Evolutionary conservation across 2,329 filamentous ascomycete species (phyloP).

Genomic region (Coleophoma eucalyptorum): DNA sequence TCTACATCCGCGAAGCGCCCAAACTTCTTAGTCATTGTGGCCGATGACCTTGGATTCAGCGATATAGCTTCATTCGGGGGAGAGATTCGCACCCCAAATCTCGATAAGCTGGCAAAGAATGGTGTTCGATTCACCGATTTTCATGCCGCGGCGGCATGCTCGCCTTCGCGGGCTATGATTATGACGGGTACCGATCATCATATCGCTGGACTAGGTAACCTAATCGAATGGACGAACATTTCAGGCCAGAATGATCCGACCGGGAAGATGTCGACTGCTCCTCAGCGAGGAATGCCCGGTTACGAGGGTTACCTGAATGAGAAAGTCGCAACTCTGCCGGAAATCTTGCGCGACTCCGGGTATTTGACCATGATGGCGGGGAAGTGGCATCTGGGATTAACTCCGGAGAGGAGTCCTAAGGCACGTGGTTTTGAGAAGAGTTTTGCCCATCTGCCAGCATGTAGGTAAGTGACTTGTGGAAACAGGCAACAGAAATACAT

Average conservation of each 20-base stretch:
- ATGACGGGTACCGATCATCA: slow-evolving; percentile 54
- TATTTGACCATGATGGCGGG: slow-evolving; percentile 51
- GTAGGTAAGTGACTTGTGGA: slow-evolving; percentile 13
- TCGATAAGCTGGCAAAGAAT: slow-evolving; percentile 45
- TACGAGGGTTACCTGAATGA: slow-evolving; percentile 54
- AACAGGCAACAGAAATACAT: neutral
- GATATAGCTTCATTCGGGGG: slow-evolving; percentile 49
- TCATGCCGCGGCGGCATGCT: slow-evolving; percentile 56
- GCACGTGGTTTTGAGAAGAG: slow-evolving; percentile 49
- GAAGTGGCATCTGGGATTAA: slow-evolving; percentile 54
- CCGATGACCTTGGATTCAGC: slow-evolving; percentile 39
- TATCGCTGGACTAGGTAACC: slow-evolving; percentile 44
- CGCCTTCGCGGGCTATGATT: slow-evolving; percentile 56
- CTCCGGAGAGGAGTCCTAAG: slow-evolving; percentile 37
- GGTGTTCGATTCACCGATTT: slow-evolving; percentile 55
- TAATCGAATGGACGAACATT: slow-evolving; percentile 34
- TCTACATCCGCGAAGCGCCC: slow-evolving; percentile 7
- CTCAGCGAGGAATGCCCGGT: slow-evolving; percentile 42
- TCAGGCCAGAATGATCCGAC: slow-evolving; percentile 12
- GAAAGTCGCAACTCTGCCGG: slow-evolving; percentile 44
- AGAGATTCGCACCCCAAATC: slow-evolving; percentile 54
- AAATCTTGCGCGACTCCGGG: slow-evolving; percentile 45
- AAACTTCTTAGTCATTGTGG: slow-evolving; percentile 43
- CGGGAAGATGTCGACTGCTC: slow-evolving; percentile 37
- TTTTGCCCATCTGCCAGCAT: slow-evolving; percentile 50